phyloP scores from a whole-genome alignment of 768 basidiomycete genomes.

The Lentinula edodes region DNA sequence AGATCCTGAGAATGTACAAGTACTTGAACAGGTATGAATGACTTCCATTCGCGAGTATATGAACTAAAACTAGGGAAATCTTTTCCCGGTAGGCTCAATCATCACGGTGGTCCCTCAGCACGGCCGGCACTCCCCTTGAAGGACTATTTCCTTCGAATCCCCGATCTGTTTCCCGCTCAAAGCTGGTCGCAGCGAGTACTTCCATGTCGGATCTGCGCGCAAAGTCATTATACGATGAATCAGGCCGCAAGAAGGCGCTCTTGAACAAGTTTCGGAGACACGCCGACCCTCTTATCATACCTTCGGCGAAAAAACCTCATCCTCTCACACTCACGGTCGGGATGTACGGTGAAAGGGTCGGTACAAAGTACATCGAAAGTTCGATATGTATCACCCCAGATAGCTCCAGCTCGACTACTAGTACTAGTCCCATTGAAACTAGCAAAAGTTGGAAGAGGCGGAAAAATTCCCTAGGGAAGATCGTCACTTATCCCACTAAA shows the following conservation, averaged over 20 bases:
- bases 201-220: background rate
- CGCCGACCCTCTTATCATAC: background rate
- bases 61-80: background rate
- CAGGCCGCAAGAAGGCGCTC: background rate
- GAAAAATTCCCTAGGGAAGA: background rate
- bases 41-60: too few species aligned
- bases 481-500: background rate
- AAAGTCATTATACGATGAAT: background rate
- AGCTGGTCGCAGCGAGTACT: background rate
- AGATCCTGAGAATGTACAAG: background rate
- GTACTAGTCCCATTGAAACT: background rate
- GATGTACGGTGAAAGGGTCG: background rate
- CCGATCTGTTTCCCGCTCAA: background rate
- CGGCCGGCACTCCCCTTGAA: background rate
- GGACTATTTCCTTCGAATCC: background rate
- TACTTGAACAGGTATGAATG: background rate
- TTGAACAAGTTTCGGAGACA: background rate
- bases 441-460: background rate
- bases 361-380: background rate
- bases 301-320: background rate
- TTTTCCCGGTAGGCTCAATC: background rate
- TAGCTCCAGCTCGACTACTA: background rate
- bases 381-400: background rate
- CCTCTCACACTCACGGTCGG: background rate
- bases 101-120: constrained; percentile 7